Evolutionary conservation across 352 stramenopile species (phyloP).

Genomic region (Phytophthora europaea): DNA sequence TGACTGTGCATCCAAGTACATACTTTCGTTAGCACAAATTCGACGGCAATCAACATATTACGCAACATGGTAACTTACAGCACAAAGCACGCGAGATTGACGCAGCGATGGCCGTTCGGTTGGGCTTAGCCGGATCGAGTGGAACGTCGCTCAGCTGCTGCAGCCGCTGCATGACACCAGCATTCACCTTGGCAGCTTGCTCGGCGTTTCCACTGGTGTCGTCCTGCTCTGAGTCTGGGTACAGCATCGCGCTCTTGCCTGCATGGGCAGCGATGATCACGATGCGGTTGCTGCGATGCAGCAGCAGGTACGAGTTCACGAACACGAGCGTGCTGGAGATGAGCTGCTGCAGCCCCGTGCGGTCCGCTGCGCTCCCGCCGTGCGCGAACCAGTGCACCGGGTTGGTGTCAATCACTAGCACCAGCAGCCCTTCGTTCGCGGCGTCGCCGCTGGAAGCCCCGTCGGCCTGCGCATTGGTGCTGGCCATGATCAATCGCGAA

Average conservation of each 20-base stretch:
- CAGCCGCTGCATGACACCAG: constrained; percentile 75
- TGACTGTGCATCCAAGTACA: constrained; percentile 54
- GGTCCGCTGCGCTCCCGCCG: constrained; percentile 37
- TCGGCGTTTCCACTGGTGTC: constrained; percentile 77
- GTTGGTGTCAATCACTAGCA: constrained; percentile 87
- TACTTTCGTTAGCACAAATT: constrained; percentile 5
- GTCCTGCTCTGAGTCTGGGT: constrained; percentile 70
- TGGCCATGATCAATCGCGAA: constrained; percentile 16
- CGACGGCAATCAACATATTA: neutral
- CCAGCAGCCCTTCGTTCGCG: constrained; percentile 66
- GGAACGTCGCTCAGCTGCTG: constrained; percentile 61
- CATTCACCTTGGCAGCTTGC: constrained; percentile 79
- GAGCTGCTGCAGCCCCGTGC: constrained; percentile 62
- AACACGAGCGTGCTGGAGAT: constrained; percentile 86
- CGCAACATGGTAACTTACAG: constrained; percentile 58
- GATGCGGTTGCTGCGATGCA: constrained; percentile 88
- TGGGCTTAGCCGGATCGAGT: constrained; percentile 62
- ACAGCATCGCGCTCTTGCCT: constrained; percentile 78
- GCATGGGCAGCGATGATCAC: constrained; percentile 86
- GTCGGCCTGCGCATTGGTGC: constrained; percentile 21
- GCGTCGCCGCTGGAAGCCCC: constrained; percentile 19
- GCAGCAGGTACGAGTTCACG: constrained; percentile 88
- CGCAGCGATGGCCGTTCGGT: constrained; percentile 76
- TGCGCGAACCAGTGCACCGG: constrained; percentile 74
- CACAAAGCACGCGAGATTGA: constrained; percentile 84